Percentiles rank a stretch among this genome's conserved stretches.
phyloP scores from a whole-genome alignment of 331 rosid species.

The Stylosanthes scabra region DNA sequence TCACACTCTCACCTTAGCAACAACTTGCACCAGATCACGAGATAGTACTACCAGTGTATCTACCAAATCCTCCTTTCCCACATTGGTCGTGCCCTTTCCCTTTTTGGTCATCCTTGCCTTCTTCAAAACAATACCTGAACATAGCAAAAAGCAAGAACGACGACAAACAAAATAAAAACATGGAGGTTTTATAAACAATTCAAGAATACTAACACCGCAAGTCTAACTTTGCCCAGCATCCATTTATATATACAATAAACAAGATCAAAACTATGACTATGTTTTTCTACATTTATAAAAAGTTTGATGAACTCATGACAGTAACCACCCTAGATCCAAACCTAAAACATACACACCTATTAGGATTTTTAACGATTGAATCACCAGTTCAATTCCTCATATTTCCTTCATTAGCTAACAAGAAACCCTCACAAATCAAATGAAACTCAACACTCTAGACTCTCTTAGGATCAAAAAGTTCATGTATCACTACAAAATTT shows the following conservation, averaged over 20 bases:
- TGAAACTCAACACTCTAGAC: conserved; percentile 10
- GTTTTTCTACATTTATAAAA: background rate
- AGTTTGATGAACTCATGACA: background rate
- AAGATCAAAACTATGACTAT: background rate
- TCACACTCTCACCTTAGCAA: conserved; percentile 82
- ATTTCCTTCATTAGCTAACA: conserved; percentile 8
- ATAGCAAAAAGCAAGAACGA: conserved; percentile 28
- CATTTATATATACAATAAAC: conserved; percentile 21
- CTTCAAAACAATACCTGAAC: conserved; percentile 78
- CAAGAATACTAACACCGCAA: background rate
- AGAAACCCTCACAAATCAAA: background rate
- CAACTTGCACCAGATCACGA: conserved; percentile 79
- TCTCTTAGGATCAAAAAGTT: conserved; percentile 21
- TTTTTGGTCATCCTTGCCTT: conserved; percentile 76
- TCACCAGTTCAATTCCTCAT: conserved; percentile 22
- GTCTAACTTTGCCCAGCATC: background rate
- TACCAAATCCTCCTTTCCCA: conserved; percentile 55
- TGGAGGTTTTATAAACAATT: background rate
- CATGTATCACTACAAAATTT: conserved; percentile 13
- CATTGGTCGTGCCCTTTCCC: conserved; percentile 62
- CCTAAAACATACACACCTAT: conserved; percentile 12
- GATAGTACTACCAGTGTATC: conserved; percentile 76
- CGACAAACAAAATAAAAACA: background rate
- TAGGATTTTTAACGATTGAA: background rate
- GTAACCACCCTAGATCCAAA: conserved; percentile 34